Percentiles rank a stretch among this genome's conserved stretches.
Conservation (phyloP, 164 flowering plant species). For the Magnolia kwangsiensis region DNA sequence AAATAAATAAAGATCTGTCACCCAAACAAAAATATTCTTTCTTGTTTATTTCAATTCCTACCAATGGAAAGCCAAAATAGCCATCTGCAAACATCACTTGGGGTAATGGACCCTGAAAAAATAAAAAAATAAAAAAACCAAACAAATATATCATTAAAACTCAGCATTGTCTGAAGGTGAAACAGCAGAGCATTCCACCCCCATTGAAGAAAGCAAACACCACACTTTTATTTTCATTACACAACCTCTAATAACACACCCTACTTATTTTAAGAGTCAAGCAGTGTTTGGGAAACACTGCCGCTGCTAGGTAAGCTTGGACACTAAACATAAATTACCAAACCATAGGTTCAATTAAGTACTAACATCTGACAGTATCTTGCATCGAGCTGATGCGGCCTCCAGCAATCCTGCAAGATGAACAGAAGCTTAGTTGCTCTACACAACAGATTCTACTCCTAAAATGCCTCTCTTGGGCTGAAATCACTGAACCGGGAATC, state of each 20-base stretch:
- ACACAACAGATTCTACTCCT: slow-evolving; percentile 10
- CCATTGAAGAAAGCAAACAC: slow-evolving; percentile 2
- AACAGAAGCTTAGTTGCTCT: slow-evolving; percentile 21
- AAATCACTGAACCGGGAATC: not conserved
- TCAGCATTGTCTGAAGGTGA: not conserved
- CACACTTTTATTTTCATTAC: slow-evolving; percentile 12
- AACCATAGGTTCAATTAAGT: slow-evolving; percentile 9
- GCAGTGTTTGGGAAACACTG: not conserved
- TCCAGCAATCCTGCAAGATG: slow-evolving; percentile 1
- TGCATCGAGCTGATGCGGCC: slow-evolving; percentile 1
- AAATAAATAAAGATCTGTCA: no score
- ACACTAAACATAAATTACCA: slow-evolving; percentile 10
- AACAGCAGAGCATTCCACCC: not conserved
- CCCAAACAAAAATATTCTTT: not conserved
- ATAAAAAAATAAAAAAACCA: no score
- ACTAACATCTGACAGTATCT: not conserved
- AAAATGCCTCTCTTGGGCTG: not conserved
- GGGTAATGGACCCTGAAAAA: not conserved
- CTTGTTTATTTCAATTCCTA: not conserved
- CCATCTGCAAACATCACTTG: not conserved
- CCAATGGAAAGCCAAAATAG: not conserved
- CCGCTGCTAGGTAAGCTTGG: slow-evolving; percentile 2
- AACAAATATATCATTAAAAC: not conserved
- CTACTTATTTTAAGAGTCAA: not conserved
- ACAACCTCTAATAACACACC: slow-evolving; percentile 5